Evolutionary conservation across 2,329 filamentous ascomycete genomes (phyloP).

Genomic region (Elsinoe batatas): DNA sequence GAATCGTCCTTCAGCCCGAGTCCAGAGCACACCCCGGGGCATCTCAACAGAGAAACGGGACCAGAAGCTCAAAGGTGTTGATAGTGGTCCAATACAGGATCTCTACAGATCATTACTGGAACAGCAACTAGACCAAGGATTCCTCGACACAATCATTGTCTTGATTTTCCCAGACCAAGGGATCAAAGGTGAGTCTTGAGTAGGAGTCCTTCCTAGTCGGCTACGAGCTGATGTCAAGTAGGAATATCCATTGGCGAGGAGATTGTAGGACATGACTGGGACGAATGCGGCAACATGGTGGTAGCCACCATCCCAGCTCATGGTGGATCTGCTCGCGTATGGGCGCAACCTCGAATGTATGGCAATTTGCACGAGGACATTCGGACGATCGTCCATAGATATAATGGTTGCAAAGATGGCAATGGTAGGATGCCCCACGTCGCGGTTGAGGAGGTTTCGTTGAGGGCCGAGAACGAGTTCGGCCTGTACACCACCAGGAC

Average conservation of each 20-base stretch:
- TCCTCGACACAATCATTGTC: constrained; percentile 23
- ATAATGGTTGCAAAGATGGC: not conserved
- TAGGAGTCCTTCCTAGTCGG: too few relatives aligned
- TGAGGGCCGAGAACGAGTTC: constrained; percentile 35
- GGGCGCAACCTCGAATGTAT: constrained; percentile 21
- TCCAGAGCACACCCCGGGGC: too few relatives aligned
- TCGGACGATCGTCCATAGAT: not conserved
- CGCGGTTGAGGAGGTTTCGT: constrained; percentile 30
- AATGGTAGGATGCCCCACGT: constrained; percentile 22
- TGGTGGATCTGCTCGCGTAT: constrained; percentile 24
- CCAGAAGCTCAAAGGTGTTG: too few relatives aligned
- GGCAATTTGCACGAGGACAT: constrained; percentile 8
- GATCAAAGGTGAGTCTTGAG: constrained; percentile 15
- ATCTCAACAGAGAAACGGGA: too few relatives aligned
- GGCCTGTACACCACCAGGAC: constrained; percentile 35
- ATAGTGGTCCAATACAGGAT: not conserved
- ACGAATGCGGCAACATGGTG: constrained; percentile 17
- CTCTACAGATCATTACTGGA: not conserved
- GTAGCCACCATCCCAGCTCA: constrained; percentile 23
- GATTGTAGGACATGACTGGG: constrained; percentile 11
- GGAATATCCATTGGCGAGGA: constrained; percentile 9
- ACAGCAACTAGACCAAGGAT: constrained; percentile 15
- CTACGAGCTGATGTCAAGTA: not conserved
- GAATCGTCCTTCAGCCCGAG: too few relatives aligned
- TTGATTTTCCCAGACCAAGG: constrained; percentile 26